Percentiles rank a stretch among this genome's conserved stretches.
These are phyloP conservation scores for Cronartium ribicola DNA, from an alignment of 1,284 basidiomycete species.

Conservation along the genomic window DNA sequence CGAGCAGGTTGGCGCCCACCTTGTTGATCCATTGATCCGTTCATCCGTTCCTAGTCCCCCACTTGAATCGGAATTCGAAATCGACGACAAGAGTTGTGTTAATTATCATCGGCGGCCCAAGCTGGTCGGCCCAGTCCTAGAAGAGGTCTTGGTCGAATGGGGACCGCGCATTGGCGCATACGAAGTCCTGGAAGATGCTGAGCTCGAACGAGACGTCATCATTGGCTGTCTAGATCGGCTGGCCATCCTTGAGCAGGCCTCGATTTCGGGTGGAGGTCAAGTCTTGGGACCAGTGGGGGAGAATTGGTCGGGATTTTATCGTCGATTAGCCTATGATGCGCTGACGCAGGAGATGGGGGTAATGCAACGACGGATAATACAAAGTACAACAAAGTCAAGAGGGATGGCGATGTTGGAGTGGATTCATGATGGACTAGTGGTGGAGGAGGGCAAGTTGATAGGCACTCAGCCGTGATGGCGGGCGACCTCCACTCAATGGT, in stretches of 20 bases:
- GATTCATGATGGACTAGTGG: background rate
- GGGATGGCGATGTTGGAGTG: background rate
- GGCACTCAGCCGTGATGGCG: background rate
- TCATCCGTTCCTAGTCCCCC: background rate
- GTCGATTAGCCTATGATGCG: background rate
- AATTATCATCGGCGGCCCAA: background rate
- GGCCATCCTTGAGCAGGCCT: background rate
- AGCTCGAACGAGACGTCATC: slow-evolving; percentile 20
- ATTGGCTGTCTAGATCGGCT: slow-evolving; percentile 19
- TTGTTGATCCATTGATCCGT: background rate
- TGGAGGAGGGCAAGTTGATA: background rate
- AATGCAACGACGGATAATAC: background rate
- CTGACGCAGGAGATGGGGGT: background rate
- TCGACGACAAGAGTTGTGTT: background rate
- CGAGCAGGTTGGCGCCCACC: background rate
- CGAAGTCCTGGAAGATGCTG: slow-evolving; percentile 19
- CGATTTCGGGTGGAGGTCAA: background rate
- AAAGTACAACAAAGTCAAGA: background rate
- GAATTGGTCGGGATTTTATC: background rate
- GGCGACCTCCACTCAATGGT: background rate
- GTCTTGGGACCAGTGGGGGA: background rate
- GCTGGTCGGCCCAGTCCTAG: slow-evolving; percentile 1
- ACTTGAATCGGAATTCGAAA: background rate
- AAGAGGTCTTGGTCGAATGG: slow-evolving; percentile 22
- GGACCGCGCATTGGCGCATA: background rate